Evolutionary conservation across 2,329 filamentous ascomycete species (phyloP).

Genomic region (Ceratocystis variospora): DNA sequence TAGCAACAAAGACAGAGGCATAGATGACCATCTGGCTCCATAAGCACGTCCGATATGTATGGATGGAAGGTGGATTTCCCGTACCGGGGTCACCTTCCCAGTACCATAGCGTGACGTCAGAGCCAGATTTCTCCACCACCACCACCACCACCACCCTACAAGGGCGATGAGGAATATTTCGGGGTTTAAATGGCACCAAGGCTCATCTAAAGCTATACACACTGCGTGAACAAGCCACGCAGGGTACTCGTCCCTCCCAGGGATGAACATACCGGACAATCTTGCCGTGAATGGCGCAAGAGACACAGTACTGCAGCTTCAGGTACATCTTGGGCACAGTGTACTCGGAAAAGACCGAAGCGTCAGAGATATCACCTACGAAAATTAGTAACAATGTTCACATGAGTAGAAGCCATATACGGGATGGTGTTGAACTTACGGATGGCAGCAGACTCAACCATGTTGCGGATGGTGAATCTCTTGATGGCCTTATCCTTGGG

Average conservation of each 20-base stretch:
- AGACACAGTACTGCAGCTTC: conserved; percentile 99
- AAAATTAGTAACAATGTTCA: conserved; percentile 1
- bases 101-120: conserved; percentile 8
- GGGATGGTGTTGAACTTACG: conserved; percentile 50
- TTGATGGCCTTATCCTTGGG: conserved; percentile 99
- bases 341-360: conserved; percentile 98
- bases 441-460: conserved; percentile 99
- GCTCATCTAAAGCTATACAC: conserved; percentile 34
- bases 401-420: background rate
- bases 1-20: conserved; percentile 6
- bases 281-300: conserved; percentile 99
- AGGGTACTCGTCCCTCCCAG: conserved; percentile 45
- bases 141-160: conserved; percentile 9
- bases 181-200: conserved; percentile 38
- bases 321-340: conserved; percentile 99
- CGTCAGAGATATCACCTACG: conserved; percentile 98
- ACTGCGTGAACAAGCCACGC: conserved; percentile 10
- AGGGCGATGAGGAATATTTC: conserved; percentile 22
- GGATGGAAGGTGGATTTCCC: background rate
- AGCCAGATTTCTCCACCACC: background rate
- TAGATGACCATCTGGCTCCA: conserved; percentile 13
- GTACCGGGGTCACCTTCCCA: background rate
- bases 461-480: conserved; percentile 99
- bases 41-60: conserved; percentile 1
- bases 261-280: conserved; percentile 90